Percentiles rank a stretch among this genome's conserved stretches.
Evolutionary conservation across 306 rosid genomes (phyloP).

Genomic region (Quercus robur): DNA sequence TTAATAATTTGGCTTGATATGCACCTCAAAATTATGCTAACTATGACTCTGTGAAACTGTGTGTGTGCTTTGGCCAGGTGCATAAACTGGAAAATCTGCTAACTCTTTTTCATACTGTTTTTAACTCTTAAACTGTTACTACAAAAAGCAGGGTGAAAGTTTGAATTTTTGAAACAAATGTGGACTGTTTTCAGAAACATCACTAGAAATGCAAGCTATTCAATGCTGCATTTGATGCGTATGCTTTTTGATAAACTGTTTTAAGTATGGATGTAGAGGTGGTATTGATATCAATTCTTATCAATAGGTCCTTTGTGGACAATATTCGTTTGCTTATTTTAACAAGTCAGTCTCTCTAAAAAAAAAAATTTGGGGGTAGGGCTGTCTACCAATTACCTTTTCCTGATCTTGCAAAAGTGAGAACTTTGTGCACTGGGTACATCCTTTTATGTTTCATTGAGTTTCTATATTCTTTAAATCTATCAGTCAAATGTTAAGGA

Average conservation of each 20-base stretch:
- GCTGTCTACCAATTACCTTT: too few species aligned
- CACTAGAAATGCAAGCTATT: neutral
- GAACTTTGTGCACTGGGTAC: too few species aligned
- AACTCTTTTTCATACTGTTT: too few species aligned
- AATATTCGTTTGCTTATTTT: neutral
- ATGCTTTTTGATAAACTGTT: neutral
- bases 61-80: neutral
- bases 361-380: too few species aligned
- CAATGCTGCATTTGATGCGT: neutral
- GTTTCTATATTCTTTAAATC: neutral
- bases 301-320: neutral
- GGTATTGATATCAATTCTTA: neutral
- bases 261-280: neutral
- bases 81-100: neutral
- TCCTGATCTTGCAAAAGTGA: too few species aligned
- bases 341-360: neutral
- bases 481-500: neutral
- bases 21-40: neutral
- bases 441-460: neutral
- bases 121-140: too few species aligned
- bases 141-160: too few species aligned
- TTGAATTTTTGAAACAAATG: too few species aligned
- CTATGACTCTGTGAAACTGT: neutral
- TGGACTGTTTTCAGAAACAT: too few species aligned
- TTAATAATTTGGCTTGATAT: neutral